Evolutionary conservation across 371 early-diverging fungal species (phyloP).

Genomic region (Circinella umbellata): DNA sequence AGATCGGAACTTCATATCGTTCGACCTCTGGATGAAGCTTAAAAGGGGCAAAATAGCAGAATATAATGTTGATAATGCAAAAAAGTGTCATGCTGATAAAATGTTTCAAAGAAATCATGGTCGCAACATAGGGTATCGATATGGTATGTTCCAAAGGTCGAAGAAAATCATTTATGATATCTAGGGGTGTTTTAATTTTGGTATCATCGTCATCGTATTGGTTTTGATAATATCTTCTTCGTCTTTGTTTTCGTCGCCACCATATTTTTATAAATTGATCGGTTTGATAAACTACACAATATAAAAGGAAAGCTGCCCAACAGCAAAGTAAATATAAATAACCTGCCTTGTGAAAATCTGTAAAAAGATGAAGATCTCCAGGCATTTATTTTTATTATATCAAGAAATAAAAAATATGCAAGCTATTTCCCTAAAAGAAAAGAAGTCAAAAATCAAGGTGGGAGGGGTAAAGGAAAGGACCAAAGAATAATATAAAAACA

Average conservation of each 20-base stretch:
- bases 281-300: slow-evolving; percentile 42
- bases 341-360: slow-evolving; percentile 26
- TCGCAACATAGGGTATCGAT: slow-evolving; percentile 42
- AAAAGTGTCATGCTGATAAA: slow-evolving; percentile 36
- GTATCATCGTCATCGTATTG: not conserved
- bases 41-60: slow-evolving; percentile 38
- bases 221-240: slow-evolving; percentile 1
- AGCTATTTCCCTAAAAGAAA: not conserved
- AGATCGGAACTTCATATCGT: slow-evolving; percentile 11
- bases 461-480: too few relatives aligned
- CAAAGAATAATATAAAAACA: too few relatives aligned
- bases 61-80: slow-evolving; percentile 35
- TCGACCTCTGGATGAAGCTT: slow-evolving; percentile 17
- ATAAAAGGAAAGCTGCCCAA: slow-evolving; percentile 41
- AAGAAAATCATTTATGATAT: slow-evolving; percentile 6
- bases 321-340: slow-evolving; percentile 40
- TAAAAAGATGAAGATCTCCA: slow-evolving; percentile 3
- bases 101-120: slow-evolving; percentile 46
- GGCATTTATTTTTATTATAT: slow-evolving; percentile 8
- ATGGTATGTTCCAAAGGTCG: slow-evolving; percentile 29
- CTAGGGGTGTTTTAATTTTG: not conserved
- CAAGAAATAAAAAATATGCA: not conserved
- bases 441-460: too few relatives aligned
- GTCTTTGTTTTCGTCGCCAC: slow-evolving; percentile 23
- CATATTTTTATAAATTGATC: slow-evolving; percentile 29